These are phyloP conservation scores for Barbatosphaeria neglecta DNA, from an alignment of 495 filamentous ascomycete genomes.

Conservation along the genomic window DNA sequence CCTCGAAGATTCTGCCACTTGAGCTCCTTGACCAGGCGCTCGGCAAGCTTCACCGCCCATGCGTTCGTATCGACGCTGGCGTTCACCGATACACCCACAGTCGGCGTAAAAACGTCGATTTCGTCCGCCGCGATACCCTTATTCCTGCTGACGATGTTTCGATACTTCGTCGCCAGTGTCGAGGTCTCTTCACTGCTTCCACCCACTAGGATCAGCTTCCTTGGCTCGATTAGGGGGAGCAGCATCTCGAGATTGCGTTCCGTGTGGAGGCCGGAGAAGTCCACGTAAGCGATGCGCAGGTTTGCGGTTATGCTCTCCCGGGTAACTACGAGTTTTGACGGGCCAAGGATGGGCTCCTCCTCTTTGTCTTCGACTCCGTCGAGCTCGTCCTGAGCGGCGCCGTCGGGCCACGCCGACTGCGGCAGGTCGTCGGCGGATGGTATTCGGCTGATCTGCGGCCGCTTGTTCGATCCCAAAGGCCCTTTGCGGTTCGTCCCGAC, in stretches of 20 bases:
- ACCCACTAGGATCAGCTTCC: slow-evolving; percentile 81
- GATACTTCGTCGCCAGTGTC: slow-evolving; percentile 67
- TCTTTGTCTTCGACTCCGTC: slow-evolving; percentile 45
- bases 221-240: slow-evolving; percentile 84
- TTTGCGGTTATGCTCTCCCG: slow-evolving; percentile 51
- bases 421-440: slow-evolving; percentile 27
- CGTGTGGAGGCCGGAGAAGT: slow-evolving; percentile 87
- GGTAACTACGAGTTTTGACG: slow-evolving; percentile 58
- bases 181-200: slow-evolving; percentile 68
- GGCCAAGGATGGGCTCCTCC: slow-evolving; percentile 50
- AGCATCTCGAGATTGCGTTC: slow-evolving; percentile 87
- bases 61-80: slow-evolving; percentile 97
- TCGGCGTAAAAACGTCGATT: slow-evolving; percentile 68
- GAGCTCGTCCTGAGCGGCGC: slow-evolving; percentile 34
- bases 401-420: slow-evolving; percentile 22
- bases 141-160: slow-evolving; percentile 53
- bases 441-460: slow-evolving; percentile 22
- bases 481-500: slow-evolving; percentile 32
- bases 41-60: slow-evolving; percentile 85
- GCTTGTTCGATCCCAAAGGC: slow-evolving; percentile 22
- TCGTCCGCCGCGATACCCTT: slow-evolving; percentile 28
- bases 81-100: slow-evolving; percentile 57
- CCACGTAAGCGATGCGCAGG: slow-evolving; percentile 71
- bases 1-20: slow-evolving; percentile 92
- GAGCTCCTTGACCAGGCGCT: slow-evolving; percentile 65